Percentiles rank a stretch among this genome's conserved stretches.
Evolutionary conservation across 441 rosid genomes (phyloP).

Genomic region (Dalechampia spathulata): DNA sequence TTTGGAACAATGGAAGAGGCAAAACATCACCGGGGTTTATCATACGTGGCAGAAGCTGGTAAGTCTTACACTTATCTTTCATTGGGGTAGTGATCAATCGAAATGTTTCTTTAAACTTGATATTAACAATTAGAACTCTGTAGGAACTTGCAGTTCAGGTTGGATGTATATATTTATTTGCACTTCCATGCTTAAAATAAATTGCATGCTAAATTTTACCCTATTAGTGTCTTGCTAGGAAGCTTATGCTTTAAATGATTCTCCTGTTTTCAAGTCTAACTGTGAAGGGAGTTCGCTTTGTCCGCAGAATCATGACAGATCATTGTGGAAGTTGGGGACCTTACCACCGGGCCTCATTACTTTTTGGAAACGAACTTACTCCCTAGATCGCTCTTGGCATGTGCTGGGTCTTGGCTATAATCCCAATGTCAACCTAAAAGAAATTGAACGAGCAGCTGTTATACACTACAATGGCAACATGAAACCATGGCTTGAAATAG

Average conservation of each 20-base stretch:
- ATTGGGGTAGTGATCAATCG: neutral
- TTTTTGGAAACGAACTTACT: constrained; percentile 64
- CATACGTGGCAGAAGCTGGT: constrained; percentile 95
- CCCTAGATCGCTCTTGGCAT: constrained; percentile 77
- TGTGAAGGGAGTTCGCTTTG: constrained; percentile 2
- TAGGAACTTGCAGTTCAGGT: neutral
- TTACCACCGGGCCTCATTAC: constrained; percentile 96
- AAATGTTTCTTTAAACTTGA: neutral
- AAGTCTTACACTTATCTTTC: constrained; percentile 21
- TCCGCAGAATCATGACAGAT: constrained; percentile 75
- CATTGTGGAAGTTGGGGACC: constrained; percentile 92
- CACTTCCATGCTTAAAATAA: neutral
- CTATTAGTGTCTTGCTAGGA: neutral
- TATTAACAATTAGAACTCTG: neutral
- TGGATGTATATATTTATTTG: neutral
- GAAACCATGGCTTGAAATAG: constrained; percentile 98
- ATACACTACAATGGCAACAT: constrained; percentile 92
- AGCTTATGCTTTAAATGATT: neutral
- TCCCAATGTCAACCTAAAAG: constrained; percentile 70
- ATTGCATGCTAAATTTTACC: neutral
- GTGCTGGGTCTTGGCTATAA: constrained; percentile 93
- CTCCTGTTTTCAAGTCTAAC: constrained; percentile 7
- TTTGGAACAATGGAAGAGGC: constrained; percentile 57
- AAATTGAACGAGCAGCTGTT: constrained; percentile 74
- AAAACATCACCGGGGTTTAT: constrained; percentile 58